Evolutionary conservation across 768 basidiomycete genomes (phyloP), one percentile per base, ranked within the genome.

Genomic region (Lactarius evosmus): DNA sequence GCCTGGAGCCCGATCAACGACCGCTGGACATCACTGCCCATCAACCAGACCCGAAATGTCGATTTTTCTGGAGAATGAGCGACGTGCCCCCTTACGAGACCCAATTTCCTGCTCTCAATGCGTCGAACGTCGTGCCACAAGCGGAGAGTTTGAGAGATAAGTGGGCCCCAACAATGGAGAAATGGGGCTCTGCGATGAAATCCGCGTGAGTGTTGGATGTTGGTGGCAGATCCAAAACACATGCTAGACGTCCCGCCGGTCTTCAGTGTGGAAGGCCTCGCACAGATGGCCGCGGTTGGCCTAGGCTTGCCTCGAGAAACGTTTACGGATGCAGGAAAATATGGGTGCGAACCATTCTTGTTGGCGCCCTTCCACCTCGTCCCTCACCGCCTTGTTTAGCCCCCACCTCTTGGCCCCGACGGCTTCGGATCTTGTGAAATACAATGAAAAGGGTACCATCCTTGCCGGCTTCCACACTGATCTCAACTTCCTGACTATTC

Each of bases 381-480:
- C 19, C 19, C 57, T 68, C 4, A 52, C 25, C 2, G 22, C 30
- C 50, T 3, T 57, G 4, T 49, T 50, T 73, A 86, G 91, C 7
- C 88, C 92, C 7, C 95, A 98, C 74, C 73, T 97, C 27, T 83
- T 98, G 25, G 95, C 93, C 0, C 95, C 95, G 14, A 98, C 95
- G 0, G 93, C 95, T 2, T 97, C 95, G 5, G 89, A 98, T 73
- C 81, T 98, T 22, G 74, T 76, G 19, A 92, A 89, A 71, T 95
- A 91, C 69, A 86, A 90, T 25, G 71, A 82, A 70, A 84, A 85
- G 66, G 84, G 91, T 69, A 92, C 90, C 22, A 95, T 96, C 66
- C 83, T 95, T 52, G 95, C 95, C 25, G 95, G 95, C 2, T 97
- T 97, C 72, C 95, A 98, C 72, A 87, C 90, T 0, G 95, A 98